Percentiles rank a stretch among this genome's conserved stretches.
These are phyloP conservation scores for Westerdykella aurantiaca DNA, from an alignment of 2,329 filamentous ascomycete species.

Conservation along the genomic window DNA sequence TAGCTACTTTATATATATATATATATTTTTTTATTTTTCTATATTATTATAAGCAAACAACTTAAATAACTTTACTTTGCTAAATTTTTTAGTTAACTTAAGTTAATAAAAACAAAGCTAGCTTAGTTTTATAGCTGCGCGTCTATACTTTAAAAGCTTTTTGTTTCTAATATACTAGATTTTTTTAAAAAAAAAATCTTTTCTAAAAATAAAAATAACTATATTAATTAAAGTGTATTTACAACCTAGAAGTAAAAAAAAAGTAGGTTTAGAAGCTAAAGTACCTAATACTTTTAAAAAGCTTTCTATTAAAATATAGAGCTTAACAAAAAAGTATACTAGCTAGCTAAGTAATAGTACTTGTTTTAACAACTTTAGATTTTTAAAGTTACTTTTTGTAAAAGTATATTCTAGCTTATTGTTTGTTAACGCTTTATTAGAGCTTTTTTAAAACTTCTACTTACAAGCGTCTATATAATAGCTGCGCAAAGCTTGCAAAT, in stretches of 20 bases:
- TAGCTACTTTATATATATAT: slow-evolving; percentile 7
- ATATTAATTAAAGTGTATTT: slow-evolving; percentile 38
- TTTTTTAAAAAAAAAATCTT: slow-evolving; percentile 36
- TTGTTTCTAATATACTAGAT: slow-evolving; percentile 41
- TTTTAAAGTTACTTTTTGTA: slow-evolving; percentile 81
- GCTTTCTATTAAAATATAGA: slow-evolving; percentile 87
- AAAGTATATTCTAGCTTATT: slow-evolving; percentile 82
- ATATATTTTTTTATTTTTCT: slow-evolving; percentile 4
- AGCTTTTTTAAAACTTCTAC: slow-evolving; percentile 95
- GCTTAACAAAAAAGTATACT: slow-evolving; percentile 73
- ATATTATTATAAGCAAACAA: slow-evolving; percentile 23
- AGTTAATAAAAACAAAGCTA: slow-evolving; percentile 26
- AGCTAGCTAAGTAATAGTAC: not conserved
- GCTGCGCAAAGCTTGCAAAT: no score
- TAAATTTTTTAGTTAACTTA: slow-evolving; percentile 47
- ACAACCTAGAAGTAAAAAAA: slow-evolving; percentile 33
- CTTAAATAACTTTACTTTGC: slow-evolving; percentile 39
- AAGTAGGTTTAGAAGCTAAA: slow-evolving; percentile 23
- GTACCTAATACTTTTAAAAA: slow-evolving; percentile 71
- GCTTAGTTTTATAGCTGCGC: slow-evolving; percentile 40
- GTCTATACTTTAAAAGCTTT: slow-evolving; percentile 42
- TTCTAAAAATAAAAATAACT: slow-evolving; percentile 28
- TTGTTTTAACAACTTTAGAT: slow-evolving; percentile 49
- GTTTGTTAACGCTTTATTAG: slow-evolving; percentile 72
- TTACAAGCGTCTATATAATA: slow-evolving; percentile 69